Base-by-base conservation (phyloP, 768 basidiomycete genomes). In the Lactarius indigo region DNA sequence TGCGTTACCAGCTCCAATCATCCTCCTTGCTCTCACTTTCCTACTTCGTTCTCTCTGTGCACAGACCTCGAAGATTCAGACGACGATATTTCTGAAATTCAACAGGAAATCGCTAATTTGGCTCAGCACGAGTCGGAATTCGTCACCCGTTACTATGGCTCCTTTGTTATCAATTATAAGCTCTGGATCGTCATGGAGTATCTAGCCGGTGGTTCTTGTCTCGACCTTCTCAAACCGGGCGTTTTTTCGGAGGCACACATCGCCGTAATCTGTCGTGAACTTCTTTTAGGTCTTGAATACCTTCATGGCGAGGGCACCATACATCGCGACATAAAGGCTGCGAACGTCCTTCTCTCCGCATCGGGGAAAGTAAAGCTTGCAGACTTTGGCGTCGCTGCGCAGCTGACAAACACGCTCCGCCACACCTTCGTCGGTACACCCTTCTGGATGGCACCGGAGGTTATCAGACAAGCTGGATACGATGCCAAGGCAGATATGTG, bases 121-220 rank as follows among this genome's bases (percentile, higher is more conserved):
- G 93, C 95, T 1, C 92, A 92, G 71, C 96, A 95, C 79, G 94
- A 96, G 75, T 98, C 96, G 5, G 94, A 95, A 79, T 94, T 93
- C 76, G 93, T 99, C 61, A 98, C 97, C 50, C 84, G 90, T 56
- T 98, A 98, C 76, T 98, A 97, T 73, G 96, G 94, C 55, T 95
- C 94, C 57, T 99, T 99, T 77, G 94, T 99, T 62, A 88, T 94
- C 70, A 88, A 91, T 41, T 98, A 96, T 82, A 96, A 98, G 77
- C 82, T 99, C 28, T 99, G 97, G 97, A 99, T 99, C 74, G 80
- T 99, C 73, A 98, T 99, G 97, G 97, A 99, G 78, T 99, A 94
- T 78, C 89, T 98, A 62, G 95, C 94, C 0, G 97, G 97, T 52
- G 97, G 97, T n/a, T 97, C 95, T 31, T 98, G 97, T 78, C 85